A percentile compares a stretch with the other conserved stretches of the same genome.
These are phyloP conservation scores for Bipolaris gigantea DNA, from an alignment of 2,329 filamentous ascomycete genomes.

Conservation along the genomic window DNA sequence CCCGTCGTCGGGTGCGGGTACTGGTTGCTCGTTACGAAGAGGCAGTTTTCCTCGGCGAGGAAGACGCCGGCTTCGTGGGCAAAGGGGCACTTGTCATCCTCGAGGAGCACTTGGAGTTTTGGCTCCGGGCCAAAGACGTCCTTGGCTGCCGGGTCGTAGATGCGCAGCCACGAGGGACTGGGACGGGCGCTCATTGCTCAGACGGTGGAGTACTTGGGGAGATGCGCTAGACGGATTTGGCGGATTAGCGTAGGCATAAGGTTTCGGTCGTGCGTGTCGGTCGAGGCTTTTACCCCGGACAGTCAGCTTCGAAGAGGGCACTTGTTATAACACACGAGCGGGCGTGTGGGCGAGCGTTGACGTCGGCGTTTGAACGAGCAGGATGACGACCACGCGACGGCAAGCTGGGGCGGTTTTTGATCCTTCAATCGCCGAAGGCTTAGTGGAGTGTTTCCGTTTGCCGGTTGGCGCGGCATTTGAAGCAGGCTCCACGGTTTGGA, in stretches of 20 bases:
- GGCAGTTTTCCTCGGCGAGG: constrained; percentile 32
- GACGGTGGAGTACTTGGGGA: too few relatives aligned
- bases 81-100: constrained; percentile 67
- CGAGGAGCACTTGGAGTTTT: constrained; percentile 16
- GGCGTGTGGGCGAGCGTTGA: background rate
- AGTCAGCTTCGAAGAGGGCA: background rate
- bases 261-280: background rate
- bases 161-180: constrained; percentile 5
- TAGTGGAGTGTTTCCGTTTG: background rate
- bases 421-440: background rate
- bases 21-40: constrained; percentile 48
- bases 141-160: constrained; percentile 12
- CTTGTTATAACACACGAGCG: background rate
- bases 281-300: background rate
- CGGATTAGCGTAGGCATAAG: background rate
- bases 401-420: background rate
- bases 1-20: constrained; percentile 16
- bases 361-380: background rate
- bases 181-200: too few relatives aligned
- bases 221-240: background rate
- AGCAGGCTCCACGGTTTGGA: background rate
- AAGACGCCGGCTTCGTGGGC: constrained; percentile 54
- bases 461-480: constrained; percentile 2
- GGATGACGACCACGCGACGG: background rate
- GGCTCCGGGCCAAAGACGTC: constrained; percentile 9